A percentile compares a stretch with the other conserved stretches of the same genome.
Evolutionary conservation across 257 asterid genomes (phyloP).

Genomic region (Petunia axillaris): DNA sequence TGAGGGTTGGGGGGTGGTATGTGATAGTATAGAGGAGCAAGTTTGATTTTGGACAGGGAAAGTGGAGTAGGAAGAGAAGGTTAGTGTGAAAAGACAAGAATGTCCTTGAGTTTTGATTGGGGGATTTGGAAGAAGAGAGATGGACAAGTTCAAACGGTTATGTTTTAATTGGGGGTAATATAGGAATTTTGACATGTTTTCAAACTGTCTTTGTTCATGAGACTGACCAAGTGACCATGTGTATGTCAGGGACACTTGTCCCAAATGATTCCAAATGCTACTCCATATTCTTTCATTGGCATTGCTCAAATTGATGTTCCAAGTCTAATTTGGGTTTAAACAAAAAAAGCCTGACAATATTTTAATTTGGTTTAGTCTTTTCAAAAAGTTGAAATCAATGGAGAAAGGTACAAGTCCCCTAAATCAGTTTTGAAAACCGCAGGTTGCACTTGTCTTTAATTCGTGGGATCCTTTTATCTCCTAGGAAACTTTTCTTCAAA

Average conservation of each 20-base stretch:
- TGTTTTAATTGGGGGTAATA: neutral
- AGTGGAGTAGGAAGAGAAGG: neutral
- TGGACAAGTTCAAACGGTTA: neutral
- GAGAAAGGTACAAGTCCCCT: too few relatives aligned
- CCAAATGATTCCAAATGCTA: neutral
- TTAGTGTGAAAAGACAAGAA: neutral
- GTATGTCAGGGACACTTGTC: neutral
- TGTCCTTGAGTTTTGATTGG: conserved; percentile 18
- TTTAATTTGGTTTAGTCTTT: too few relatives aligned
- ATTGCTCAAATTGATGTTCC: too few relatives aligned
- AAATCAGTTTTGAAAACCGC: too few relatives aligned
- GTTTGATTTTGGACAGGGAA: neutral
- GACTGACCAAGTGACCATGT: neutral
- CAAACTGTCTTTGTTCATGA: neutral
- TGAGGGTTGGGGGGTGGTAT: neutral
- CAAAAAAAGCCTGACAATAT: too few relatives aligned
- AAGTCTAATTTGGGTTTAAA: too few relatives aligned
- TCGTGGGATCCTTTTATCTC: too few relatives aligned
- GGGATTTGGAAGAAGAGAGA: neutral
- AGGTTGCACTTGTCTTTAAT: too few relatives aligned
- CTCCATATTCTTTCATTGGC: neutral
- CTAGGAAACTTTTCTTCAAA: too few relatives aligned
- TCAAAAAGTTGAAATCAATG: too few relatives aligned
- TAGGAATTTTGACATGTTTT: neutral
- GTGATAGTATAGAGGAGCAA: neutral